These are phyloP conservation scores for Phytophthora palmivora DNA, from an alignment of 352 stramenopile genomes.

Conservation along the genomic window DNA sequence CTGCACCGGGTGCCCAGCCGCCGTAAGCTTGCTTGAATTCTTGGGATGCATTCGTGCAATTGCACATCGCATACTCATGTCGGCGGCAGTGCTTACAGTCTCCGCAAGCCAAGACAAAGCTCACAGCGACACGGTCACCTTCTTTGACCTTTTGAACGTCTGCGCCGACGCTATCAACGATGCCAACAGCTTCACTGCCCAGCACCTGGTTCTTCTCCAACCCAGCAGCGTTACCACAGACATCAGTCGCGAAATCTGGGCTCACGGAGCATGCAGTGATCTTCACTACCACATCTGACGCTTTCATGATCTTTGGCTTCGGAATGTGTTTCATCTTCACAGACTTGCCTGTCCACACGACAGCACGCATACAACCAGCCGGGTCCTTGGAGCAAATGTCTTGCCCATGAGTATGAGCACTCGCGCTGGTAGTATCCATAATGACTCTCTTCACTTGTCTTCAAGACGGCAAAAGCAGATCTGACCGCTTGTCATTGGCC, in stretches of 20 bases:
- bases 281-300: constrained; percentile 64
- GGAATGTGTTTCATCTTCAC: constrained; percentile 61
- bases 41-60: constrained; percentile 74
- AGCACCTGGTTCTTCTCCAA: constrained; percentile 73
- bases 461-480: constrained; percentile 34
- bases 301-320: constrained; percentile 64
- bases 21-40: constrained; percentile 74
- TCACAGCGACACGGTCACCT: constrained; percentile 78
- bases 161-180: constrained; percentile 59
- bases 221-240: constrained; percentile 40
- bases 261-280: constrained; percentile 70
- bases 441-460: constrained; percentile 7
- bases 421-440: constrained; percentile 35
- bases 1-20: constrained; percentile 63
- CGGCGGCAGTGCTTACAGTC: constrained; percentile 71
- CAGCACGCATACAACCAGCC: constrained; percentile 62
- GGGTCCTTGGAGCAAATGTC: constrained; percentile 45
- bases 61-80: constrained; percentile 70
- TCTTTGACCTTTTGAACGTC: constrained; percentile 59
- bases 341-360: constrained; percentile 64
- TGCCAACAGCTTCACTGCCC: constrained; percentile 72
- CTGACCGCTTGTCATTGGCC: constrained; percentile 19
- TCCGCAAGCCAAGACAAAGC: constrained; percentile 75
- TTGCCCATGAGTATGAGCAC: constrained; percentile 24
- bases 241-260: constrained; percentile 60